Conservation (phyloP, 2,329 filamentous ascomycete genomes). For the Macrophomina phaseolina region DNA sequence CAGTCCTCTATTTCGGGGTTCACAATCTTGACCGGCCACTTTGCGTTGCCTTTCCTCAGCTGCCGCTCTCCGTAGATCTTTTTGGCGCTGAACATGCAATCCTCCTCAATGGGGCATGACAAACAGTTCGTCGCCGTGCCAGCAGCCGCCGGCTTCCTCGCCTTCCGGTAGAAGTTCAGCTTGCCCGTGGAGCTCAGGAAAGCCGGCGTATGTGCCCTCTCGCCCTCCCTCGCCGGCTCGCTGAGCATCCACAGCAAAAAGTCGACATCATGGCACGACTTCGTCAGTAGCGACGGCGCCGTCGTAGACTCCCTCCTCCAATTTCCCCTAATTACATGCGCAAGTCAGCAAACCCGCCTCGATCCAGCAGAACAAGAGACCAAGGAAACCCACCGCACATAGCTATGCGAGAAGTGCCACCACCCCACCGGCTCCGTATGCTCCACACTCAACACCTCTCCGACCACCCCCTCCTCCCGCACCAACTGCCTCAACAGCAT, state of each 20-base stretch:
- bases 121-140: conserved; percentile 85
- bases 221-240: conserved; percentile 16
- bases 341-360: not conserved
- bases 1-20: conserved; percentile 89
- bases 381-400: conserved; percentile 64
- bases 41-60: conserved; percentile 68
- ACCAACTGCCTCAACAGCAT: conserved; percentile 80
- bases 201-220: conserved; percentile 68
- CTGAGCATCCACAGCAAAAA: conserved; percentile 84
- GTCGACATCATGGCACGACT: conserved; percentile 96
- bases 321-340: conserved; percentile 67
- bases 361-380: not conserved
- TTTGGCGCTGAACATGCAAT: conserved; percentile 85
- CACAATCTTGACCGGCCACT: conserved; percentile 90
- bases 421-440: conserved; percentile 94
- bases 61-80: conserved; percentile 78
- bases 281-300: conserved; percentile 86
- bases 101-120: conserved; percentile 73
- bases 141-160: conserved; percentile 76
- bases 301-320: conserved; percentile 82
- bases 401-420: conserved; percentile 92
- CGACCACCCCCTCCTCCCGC: conserved; percentile 75
- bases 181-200: conserved; percentile 77
- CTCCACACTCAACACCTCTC: conserved; percentile 82
- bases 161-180: conserved; percentile 77